Percentiles rank a stretch among this genome's conserved stretches.
Evolutionary conservation across 345 rosid genomes (phyloP).

Genomic region (Dovyalis caffra): DNA sequence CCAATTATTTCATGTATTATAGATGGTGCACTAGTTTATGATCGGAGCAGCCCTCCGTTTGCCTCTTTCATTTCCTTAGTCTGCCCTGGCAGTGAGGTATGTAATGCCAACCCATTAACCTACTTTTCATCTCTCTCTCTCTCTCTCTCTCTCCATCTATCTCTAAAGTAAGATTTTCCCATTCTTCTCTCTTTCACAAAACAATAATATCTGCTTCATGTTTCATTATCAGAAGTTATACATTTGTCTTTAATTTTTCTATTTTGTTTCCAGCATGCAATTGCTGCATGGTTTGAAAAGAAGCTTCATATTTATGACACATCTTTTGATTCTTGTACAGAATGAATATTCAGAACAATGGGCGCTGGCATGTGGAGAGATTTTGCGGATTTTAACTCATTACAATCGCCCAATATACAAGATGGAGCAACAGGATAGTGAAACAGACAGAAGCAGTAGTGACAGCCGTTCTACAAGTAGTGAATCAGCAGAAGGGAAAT

Average conservation of each 20-base stretch:
- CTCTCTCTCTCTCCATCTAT: too few relatives aligned
- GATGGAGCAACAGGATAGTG: slow-evolving; percentile 55
- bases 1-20: slow-evolving; percentile 91
- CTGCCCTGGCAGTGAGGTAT: slow-evolving; percentile 79
- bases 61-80: slow-evolving; percentile 93
- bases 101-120: slow-evolving; percentile 7
- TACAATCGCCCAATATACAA: slow-evolving; percentile 96
- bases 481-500: slow-evolving; percentile 39
- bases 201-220: not conserved
- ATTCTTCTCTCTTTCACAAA: not conserved
- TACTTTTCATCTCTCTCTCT: too few relatives aligned
- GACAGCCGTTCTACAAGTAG: slow-evolving; percentile 46
- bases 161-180: not conserved
- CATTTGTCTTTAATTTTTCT: not conserved
- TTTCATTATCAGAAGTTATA: not conserved
- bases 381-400: slow-evolving; percentile 90
- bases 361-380: slow-evolving; percentile 98
- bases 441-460: slow-evolving; percentile 47
- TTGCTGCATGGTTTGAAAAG: not conserved
- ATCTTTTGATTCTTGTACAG: slow-evolving; percentile 37
- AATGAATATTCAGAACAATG: slow-evolving; percentile 95
- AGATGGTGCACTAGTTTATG: slow-evolving; percentile 81
- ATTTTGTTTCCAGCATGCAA: slow-evolving; percentile 1
- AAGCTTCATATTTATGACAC: not conserved
- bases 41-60: slow-evolving; percentile 71